Base-by-base conservation (phyloP, 2,329 filamentous ascomycete genomes). In the Cladosporium sp. region DNA sequence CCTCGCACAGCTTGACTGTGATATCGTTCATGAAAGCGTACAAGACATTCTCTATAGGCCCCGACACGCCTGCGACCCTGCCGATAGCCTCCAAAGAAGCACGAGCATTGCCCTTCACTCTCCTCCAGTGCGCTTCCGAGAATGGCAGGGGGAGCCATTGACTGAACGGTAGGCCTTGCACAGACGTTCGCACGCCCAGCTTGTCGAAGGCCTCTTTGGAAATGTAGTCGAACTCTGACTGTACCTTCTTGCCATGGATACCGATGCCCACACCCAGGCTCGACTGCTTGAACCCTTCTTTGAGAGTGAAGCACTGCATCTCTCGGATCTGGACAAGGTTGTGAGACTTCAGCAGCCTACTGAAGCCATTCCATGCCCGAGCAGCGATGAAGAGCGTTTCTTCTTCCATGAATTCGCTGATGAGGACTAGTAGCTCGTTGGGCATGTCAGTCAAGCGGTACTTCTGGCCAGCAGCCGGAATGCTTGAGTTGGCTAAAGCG, bases 1-100 rank as follows among this genome's bases (percentile, higher is more conserved):
- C 52, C 1, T 49, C 32, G 8, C 61, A 63, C 10, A 65, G 58
- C 32, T 57, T 56, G 15, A 66, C 60, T 7, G 63, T 59, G 40
- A 64, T 51, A 22, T 63, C 62, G 54, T 64, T 66, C 63, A 65
- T 64, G 56, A 66, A 61, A 13, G 56, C 48, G 49, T 63, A 64
- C 24, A 65, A 50, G 36, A 63, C 60, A 13, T 62, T 59, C 25
- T 63, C 61, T 17, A 44, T 35, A 9, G 52, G 49, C 12, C 60
- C 60, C 2, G 49, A 36, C 32, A 61, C 32, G 3, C 37, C 32
- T 1, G 53, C 50, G 5, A 19, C n/a, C 3, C 15, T 34, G 10
- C 50, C 53, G 28, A 66, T 60, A 9, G 8, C 28, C 13, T 42
- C 52, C 15, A 63, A 25, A 15, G 45, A 51, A 3, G 56, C 35